These are phyloP conservation scores for Dissophora ornata DNA, from an alignment of 192 early-diverging fungal genomes.

Conservation along the genomic window DNA sequence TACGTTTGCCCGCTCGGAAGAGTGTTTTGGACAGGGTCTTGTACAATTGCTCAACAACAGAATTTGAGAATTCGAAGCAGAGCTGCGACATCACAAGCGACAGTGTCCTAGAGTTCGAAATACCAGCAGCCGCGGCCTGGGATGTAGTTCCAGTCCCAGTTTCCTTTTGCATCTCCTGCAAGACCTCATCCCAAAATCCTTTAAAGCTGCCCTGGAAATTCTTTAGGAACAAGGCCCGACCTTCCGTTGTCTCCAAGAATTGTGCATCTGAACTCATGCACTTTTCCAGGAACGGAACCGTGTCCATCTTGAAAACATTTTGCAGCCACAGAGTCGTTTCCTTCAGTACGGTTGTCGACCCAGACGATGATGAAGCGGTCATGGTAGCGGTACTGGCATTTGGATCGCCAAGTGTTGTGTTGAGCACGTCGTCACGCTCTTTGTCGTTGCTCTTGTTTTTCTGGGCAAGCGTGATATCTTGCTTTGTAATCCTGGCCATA, in stretches of 20 bases:
- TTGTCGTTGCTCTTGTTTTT: slow-evolving; percentile 1
- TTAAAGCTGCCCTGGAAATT: slow-evolving; percentile 51
- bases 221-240: slow-evolving; percentile 38
- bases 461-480: neutral
- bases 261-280: slow-evolving; percentile 55
- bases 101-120: slow-evolving; percentile 8
- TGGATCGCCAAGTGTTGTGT: neutral
- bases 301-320: slow-evolving; percentile 43
- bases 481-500: slow-evolving; percentile 16
- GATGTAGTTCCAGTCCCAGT: neutral
- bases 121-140: neutral
- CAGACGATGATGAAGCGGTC: neutral
- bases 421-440: neutral
- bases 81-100: slow-evolving; percentile 37
- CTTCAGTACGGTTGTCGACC: slow-evolving; percentile 25
- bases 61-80: slow-evolving; percentile 32
- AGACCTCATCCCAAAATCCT: slow-evolving; percentile 53
- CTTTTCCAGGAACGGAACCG: slow-evolving; percentile 54
- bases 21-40: slow-evolving; percentile 35
- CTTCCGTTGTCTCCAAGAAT: slow-evolving; percentile 38
- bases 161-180: slow-evolving; percentile 44
- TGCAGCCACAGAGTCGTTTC: slow-evolving; percentile 45
- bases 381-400: neutral
- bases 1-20: slow-evolving; percentile 41
- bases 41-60: slow-evolving; percentile 41